Evolutionary conservation across 352 stramenopile species (phyloP).

Genomic region (Globisporangium acanthophoron): DNA sequence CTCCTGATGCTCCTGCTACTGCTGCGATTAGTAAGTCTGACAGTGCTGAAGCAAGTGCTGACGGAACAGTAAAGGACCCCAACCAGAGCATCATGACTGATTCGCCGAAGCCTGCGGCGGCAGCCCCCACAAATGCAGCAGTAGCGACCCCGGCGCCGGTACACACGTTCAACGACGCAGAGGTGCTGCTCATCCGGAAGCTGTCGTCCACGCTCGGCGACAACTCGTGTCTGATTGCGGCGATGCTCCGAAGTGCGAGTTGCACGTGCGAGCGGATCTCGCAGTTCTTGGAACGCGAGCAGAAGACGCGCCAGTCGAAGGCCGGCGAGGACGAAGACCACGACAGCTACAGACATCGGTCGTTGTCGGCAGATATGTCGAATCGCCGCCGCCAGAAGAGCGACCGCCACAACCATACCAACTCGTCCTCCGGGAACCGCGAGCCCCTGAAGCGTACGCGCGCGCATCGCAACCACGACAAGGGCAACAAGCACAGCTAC

Average conservation of each 20-base stretch:
- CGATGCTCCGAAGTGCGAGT: conserved; percentile 28
- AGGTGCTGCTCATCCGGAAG: conserved; percentile 47
- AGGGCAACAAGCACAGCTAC: conserved; percentile 50
- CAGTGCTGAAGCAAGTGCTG: neutral
- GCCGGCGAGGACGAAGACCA: conserved; percentile 1
- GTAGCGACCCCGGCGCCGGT: neutral
- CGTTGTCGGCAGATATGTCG: conserved; percentile 7
- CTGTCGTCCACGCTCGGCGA: conserved; percentile 28
- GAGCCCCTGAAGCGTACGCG: conserved; percentile 25
- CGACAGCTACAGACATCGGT: neutral
- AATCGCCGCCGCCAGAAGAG: conserved; percentile 16
- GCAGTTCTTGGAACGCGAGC: conserved; percentile 20
- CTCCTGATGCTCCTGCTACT: neutral
- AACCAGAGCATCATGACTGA: neutral
- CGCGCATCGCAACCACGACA: conserved; percentile 33
- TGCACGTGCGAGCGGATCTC: conserved; percentile 28
- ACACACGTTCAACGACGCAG: conserved; percentile 19
- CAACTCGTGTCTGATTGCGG: conserved; percentile 41
- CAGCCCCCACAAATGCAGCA: neutral
- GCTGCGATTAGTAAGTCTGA: neutral
- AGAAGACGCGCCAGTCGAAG: neutral
- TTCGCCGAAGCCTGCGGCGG: neutral
- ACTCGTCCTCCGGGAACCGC: conserved; percentile 6
- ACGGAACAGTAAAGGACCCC: neutral
- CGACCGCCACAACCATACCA: conserved; percentile 7